Evolutionary conservation across 2,329 filamentous ascomycete species (phyloP).

Genomic region (Phoma herbarum): DNA sequence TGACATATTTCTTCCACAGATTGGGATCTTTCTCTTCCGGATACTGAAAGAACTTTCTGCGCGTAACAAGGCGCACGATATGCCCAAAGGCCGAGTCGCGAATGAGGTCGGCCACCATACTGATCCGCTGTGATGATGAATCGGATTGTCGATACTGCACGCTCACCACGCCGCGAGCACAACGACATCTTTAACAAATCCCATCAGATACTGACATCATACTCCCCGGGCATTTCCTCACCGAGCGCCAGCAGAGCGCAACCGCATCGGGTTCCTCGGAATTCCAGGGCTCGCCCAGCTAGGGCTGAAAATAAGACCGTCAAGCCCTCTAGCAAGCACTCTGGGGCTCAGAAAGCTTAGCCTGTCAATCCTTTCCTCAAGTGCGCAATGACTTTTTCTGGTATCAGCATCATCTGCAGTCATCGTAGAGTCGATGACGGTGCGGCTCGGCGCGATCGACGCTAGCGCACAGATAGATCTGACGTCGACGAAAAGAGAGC

Average conservation of each 20-base stretch:
- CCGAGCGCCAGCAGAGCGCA: neutral
- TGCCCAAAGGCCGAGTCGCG: constrained; percentile 43
- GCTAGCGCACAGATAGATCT: constrained; percentile 12
- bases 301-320: constrained; percentile 3
- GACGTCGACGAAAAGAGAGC: constrained; percentile 16
- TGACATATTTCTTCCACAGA: constrained; percentile 60
- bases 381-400: neutral
- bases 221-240: neutral
- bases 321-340: constrained; percentile 10
- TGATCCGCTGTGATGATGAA: neutral
- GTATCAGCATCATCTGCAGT: constrained; percentile 2
- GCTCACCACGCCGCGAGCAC: neutral
- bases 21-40: constrained; percentile 59
- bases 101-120: constrained; percentile 30
- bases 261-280: neutral
- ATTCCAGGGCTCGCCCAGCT: neutral
- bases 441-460: constrained; percentile 22
- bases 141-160: neutral
- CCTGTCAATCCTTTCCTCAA: constrained; percentile 2
- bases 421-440: constrained; percentile 21
- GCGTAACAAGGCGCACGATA: constrained; percentile 54
- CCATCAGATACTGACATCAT: constrained; percentile 16
- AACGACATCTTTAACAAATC: neutral
- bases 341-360: constrained; percentile 14
- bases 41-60: constrained; percentile 53